phyloP scores from a whole-genome alignment of 441 rosid species.

The Pelargonium citronellum region DNA sequence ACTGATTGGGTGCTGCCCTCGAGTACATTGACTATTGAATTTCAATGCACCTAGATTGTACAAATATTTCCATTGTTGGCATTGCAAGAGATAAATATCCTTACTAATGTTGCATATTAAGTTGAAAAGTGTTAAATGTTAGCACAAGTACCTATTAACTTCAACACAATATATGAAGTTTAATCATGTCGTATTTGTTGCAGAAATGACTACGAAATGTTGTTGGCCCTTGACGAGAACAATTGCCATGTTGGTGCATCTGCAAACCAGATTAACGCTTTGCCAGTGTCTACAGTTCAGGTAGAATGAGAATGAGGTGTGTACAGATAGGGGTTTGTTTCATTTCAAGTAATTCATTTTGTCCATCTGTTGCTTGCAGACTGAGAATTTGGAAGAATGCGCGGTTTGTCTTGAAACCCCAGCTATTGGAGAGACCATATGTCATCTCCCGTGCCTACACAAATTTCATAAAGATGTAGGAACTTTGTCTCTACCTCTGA shows the following conservation, averaged over 20 bases:
- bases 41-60: too few species aligned
- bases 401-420: slow-evolving; percentile 83
- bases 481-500: slow-evolving; percentile 9
- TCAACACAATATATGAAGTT: not conserved
- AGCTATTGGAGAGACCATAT: slow-evolving; percentile 61
- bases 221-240: slow-evolving; percentile 83
- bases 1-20: not conserved
- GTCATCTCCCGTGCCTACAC: slow-evolving; percentile 95
- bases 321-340: not conserved
- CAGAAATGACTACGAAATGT: slow-evolving; percentile 90
- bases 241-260: slow-evolving; percentile 59
- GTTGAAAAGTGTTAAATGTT: too few species aligned
- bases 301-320: slow-evolving; percentile 28
- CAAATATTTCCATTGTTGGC: not conserved
- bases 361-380: slow-evolving; percentile 37
- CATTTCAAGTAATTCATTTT: slow-evolving; percentile 18
- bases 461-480: slow-evolving; percentile 87
- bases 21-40: too few species aligned
- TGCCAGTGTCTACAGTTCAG: slow-evolving; percentile 76
- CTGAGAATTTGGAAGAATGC: slow-evolving; percentile 60
- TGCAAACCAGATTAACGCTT: slow-evolving; percentile 53
- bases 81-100: not conserved
- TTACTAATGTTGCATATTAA: too few species aligned
- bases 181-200: slow-evolving; percentile 17
- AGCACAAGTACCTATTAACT: not conserved